Base-by-base conservation (phyloP, 495 filamentous ascomycete genomes). In the Extremus antarcticus region DNA sequence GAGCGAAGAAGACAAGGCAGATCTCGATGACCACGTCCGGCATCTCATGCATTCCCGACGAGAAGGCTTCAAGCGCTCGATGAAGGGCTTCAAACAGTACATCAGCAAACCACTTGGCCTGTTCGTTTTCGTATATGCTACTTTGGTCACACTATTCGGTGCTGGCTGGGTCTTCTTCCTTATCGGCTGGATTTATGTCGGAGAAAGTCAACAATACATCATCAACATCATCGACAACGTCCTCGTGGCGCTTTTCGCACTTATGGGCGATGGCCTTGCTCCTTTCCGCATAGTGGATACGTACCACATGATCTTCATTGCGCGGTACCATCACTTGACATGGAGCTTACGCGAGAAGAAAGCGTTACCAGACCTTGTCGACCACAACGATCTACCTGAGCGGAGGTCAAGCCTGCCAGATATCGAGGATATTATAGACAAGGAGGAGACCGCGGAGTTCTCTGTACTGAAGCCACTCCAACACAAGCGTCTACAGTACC, bases 141-240 rank as follows among this genome's bases (percentile, higher is more conserved):
- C 79, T 9, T 70, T 89, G 13, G 87, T 91, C 56, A 91, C 86
- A 0, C 72, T 87, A 7, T 91, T 89, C 54, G 87, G 87, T 57
- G 74, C 87, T 46, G 85, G 83, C 1, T 91, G 87, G 87, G 86
- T 91, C 0, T 75, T 91, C 29, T 89, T 88, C 70, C 68, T 91
- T 46, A 91, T 91, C 60, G 86, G 61, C 41, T 90, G 86, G 86
- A 87, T 90, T 63, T 86, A 88, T 56, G 82, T 88, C n/a, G 85
- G 83, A 25, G 78, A 78, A 23, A 71, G 73, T 55, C 81, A 88
- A 67, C 63, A 76, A 1, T 86, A 90, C 60, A 67, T 80, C 56
- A 80, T 89, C 64, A 81, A 88, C 51, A 68, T 88, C 50, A 88
- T 89, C 61, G 87, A 91, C 71, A 81, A 83, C 61, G 70, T 88